phyloP scores from a whole-genome alignment of 352 stramenopile genomes.

The Thalassiosira livingstoniorum region DNA sequence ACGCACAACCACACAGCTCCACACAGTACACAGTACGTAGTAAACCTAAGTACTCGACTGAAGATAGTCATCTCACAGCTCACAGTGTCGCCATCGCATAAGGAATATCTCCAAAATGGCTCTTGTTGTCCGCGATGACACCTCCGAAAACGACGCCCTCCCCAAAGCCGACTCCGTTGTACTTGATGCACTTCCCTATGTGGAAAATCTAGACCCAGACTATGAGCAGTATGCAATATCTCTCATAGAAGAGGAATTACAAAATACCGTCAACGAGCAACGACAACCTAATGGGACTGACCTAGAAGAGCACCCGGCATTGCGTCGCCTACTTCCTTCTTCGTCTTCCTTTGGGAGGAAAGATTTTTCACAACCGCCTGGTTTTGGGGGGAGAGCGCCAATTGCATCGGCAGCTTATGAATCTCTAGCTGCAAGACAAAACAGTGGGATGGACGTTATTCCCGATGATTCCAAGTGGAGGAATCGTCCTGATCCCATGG shows the following conservation, averaged over 20 bases:
- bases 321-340: not conserved
- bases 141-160: conserved; percentile 3
- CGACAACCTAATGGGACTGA: not conserved
- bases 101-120: no score
- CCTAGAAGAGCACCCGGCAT: conserved; percentile 27
- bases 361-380: not conserved
- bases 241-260: conserved; percentile 58
- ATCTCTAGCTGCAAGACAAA: conserved; percentile 26
- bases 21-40: no score
- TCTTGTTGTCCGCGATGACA: not conserved
- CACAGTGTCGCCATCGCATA: no score
- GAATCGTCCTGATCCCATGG: conserved; percentile 37
- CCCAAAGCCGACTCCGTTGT: conserved; percentile 23
- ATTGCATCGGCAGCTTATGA: conserved; percentile 43
- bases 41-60: no score
- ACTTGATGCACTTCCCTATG: conserved; percentile 61
- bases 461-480: conserved; percentile 16
- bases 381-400: conserved; percentile 16
- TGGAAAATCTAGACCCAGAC: conserved; percentile 53
- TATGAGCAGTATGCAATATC: conserved; percentile 62
- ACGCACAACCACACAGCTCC: no score
- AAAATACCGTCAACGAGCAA: not conserved
- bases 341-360: not conserved
- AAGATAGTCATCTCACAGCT: no score
- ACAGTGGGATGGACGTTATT: not conserved